These are phyloP conservation scores for Melanogaster broomeanus DNA, from an alignment of 768 basidiomycete genomes.

Conservation along the genomic window DNA sequence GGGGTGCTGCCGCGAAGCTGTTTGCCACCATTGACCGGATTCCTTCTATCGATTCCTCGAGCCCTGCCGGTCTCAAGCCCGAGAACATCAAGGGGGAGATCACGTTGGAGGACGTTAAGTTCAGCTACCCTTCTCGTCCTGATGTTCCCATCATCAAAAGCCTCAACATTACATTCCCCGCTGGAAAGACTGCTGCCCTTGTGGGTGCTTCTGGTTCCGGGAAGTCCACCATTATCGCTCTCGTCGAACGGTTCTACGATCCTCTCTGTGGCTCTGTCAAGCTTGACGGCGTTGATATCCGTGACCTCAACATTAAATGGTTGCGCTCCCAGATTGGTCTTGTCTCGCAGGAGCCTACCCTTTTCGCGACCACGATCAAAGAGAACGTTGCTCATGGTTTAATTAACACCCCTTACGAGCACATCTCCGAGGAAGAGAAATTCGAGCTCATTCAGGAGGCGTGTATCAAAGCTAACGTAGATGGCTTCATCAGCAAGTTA, in stretches of 20 bases:
- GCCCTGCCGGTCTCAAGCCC: conserved; percentile 66
- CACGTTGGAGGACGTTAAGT: conserved; percentile 69
- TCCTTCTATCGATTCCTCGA: conserved; percentile 81
- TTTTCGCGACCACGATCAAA: conserved; percentile 83
- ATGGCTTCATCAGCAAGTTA: conserved; percentile 80
- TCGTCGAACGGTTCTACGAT: conserved; percentile 91
- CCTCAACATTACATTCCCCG: conserved; percentile 63
- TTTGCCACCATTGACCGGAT: conserved; percentile 86
- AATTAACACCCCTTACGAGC: conserved; percentile 69
- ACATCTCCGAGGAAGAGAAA: conserved; percentile 74
- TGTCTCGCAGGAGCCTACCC: conserved; percentile 84
- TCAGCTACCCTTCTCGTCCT: conserved; percentile 87
- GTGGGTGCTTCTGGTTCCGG: conserved; percentile 82
- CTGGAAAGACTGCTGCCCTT: conserved; percentile 76
- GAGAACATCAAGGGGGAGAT: conserved; percentile 71
- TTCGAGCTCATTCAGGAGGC: conserved; percentile 79
- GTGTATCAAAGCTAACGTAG: conserved; percentile 86
- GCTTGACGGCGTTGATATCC: conserved; percentile 75
- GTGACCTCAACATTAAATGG: conserved; percentile 82
- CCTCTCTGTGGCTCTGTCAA: conserved; percentile 66
- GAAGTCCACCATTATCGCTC: conserved; percentile 73
- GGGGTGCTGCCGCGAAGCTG: conserved; percentile 88
- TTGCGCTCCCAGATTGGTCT: conserved; percentile 84
- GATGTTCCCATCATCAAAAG: conserved; percentile 78
- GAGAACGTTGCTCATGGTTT: conserved; percentile 86